Percentiles rank a stretch among this genome's conserved stretches.
Evolutionary conservation across 78 protist species (phyloP).

Genomic region (Planoprotostelium fungivorum): DNA sequence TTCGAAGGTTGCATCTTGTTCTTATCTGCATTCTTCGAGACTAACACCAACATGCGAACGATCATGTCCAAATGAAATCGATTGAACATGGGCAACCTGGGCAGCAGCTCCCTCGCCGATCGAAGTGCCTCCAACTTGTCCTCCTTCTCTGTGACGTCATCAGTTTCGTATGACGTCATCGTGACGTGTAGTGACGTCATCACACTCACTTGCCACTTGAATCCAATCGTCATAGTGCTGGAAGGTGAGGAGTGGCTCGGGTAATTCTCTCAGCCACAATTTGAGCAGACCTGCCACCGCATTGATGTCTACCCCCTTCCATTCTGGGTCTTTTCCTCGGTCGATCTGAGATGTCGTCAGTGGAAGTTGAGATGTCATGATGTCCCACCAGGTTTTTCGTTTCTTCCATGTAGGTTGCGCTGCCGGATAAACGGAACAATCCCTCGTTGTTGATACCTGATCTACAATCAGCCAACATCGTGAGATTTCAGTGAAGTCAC

Average conservation of each 20-base stretch:
- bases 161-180: too few relatives aligned
- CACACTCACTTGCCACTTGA: constrained; percentile 12
- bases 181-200: too few relatives aligned
- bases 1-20: neutral
- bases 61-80: neutral
- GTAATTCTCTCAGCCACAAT: constrained; percentile 66
- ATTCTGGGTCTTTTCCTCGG: neutral
- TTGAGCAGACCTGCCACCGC: constrained; percentile 57
- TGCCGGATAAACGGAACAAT: neutral
- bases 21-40: neutral
- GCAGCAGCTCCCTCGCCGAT: neutral
- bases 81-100: neutral
- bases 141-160: neutral
- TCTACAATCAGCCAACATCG: neutral
- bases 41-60: neutral
- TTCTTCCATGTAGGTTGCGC: neutral
- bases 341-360: neutral
- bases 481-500: neutral
- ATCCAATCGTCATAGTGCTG: constrained; percentile 42
- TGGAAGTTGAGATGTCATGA: neutral
- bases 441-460: neutral
- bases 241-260: constrained; percentile 58
- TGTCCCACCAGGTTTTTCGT: neutral
- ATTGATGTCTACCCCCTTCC: constrained; percentile 30
- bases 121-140: neutral